Conservation (phyloP, 148 eudicot genomes). For the Pharnaceum exiguum region DNA sequence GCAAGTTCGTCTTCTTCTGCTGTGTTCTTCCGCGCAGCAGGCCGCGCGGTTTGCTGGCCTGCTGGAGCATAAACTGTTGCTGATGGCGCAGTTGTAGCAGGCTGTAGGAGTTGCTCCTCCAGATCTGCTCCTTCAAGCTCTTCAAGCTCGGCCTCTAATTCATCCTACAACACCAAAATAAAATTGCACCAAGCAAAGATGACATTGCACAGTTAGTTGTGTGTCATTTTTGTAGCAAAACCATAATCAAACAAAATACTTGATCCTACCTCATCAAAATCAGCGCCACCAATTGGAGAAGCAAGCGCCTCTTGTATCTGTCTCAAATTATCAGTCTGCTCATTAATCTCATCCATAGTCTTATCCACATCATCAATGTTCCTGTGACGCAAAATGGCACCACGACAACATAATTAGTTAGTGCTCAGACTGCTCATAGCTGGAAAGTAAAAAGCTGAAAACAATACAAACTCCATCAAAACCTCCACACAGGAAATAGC, state of each 20-base stretch:
- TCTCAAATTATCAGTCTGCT: conserved; percentile 70
- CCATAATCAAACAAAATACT: background rate
- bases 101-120: conserved; percentile 68
- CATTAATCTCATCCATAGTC: conserved; percentile 79
- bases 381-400: conserved; percentile 26
- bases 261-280: conserved; percentile 57
- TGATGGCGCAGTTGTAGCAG: conserved; percentile 38
- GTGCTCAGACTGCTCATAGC: background rate
- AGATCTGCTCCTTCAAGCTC: conserved; percentile 65
- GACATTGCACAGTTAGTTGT: background rate
- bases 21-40: conserved; percentile 36
- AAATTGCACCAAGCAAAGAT: background rate
- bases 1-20: conserved; percentile 70
- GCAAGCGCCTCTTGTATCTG: conserved; percentile 64
- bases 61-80: conserved; percentile 29
- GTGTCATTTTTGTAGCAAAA: background rate
- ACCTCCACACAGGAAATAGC: too few relatives aligned
- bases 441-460: background rate
- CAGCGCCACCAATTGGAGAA: conserved; percentile 53
- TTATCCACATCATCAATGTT: conserved; percentile 80
- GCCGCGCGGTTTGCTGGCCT: conserved; percentile 30
- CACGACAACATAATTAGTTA: background rate
- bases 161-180: conserved; percentile 38
- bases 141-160: conserved; percentile 64
- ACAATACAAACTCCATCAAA: background rate